Evolutionary conservation across 2,329 filamentous ascomycete genomes (phyloP).

Genomic region (Ophiostoma fasciatum): DNA sequence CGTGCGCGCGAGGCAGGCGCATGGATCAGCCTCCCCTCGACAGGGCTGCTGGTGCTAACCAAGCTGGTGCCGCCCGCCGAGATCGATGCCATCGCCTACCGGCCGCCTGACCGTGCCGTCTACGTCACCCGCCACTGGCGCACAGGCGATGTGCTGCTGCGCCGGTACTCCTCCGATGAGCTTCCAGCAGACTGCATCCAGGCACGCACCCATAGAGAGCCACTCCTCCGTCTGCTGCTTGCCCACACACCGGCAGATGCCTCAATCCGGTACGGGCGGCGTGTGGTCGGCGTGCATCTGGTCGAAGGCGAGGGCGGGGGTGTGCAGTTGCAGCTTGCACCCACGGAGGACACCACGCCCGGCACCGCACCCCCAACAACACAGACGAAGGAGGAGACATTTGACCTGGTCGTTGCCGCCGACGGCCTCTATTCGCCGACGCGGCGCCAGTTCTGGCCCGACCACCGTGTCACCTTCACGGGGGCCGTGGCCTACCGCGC

Average conservation of each 20-base stretch:
- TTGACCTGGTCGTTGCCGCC: constrained; percentile 5
- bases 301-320: neutral
- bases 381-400: neutral
- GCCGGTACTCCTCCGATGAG: neutral
- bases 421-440: constrained; percentile 6
- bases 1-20: constrained; percentile 1
- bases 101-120: constrained; percentile 3
- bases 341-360: too few species aligned
- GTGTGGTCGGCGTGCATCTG: neutral
- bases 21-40: constrained; percentile 2
- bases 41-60: neutral
- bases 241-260: neutral
- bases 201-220: constrained; percentile 3
- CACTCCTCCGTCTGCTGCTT: constrained; percentile 1
- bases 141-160: neutral
- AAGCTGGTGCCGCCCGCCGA: neutral
- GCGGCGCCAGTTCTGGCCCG: neutral
- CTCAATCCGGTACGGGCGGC: constrained; percentile 1
- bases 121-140: constrained; percentile 6
- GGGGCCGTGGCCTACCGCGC: constrained; percentile 5
- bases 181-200: neutral
- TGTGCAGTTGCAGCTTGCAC: neutral
- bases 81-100: constrained; percentile 2
- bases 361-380: too few species aligned
- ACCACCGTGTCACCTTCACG: neutral